phyloP scores from a whole-genome alignment of 441 rosid genomes.

The Breynia disticha region DNA sequence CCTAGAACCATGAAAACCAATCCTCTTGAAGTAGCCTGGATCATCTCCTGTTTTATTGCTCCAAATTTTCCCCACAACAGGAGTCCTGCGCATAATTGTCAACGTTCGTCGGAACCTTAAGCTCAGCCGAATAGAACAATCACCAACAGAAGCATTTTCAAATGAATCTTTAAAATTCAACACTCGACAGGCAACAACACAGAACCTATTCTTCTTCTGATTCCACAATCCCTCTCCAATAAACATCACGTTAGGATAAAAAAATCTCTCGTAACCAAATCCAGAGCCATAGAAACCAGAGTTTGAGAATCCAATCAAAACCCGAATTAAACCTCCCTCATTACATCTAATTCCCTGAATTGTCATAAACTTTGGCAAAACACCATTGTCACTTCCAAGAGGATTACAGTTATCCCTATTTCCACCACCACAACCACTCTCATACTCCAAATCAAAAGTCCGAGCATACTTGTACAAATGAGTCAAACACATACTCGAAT shows the following conservation, averaged over 20 bases:
- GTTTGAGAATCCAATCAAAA: conserved; percentile 44
- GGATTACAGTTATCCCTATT: conserved; percentile 35
- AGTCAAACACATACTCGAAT: conserved; percentile 15
- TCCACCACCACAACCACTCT: conserved; percentile 25
- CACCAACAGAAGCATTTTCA: conserved; percentile 41
- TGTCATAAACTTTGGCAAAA: conserved; percentile 35
- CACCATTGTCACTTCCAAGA: conserved; percentile 19
- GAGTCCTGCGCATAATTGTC: conserved; percentile 35
- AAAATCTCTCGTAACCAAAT: conserved; percentile 27
- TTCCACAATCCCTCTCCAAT: conserved; percentile 84
- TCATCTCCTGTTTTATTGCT: conserved; percentile 37
- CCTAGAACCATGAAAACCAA: conserved; percentile 36
- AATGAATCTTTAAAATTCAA: conserved; percentile 38
- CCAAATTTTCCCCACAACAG: conserved; percentile 51
- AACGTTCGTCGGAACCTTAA: conserved; percentile 50
- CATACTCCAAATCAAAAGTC: conserved; percentile 38
- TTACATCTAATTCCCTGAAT: conserved; percentile 36
- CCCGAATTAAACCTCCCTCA: conserved; percentile 28
- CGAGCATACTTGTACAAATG: conserved; percentile 18
- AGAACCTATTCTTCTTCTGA: conserved; percentile 44
- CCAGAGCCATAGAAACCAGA: conserved; percentile 13
- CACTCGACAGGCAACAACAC: conserved; percentile 61
- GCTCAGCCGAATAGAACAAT: conserved; percentile 61
- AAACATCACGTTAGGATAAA: conserved; percentile 52
- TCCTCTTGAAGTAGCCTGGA: conserved; percentile 33